Conservation (phyloP, 2,329 filamentous ascomycete genomes). For the Geosmithia putterillii region DNA sequence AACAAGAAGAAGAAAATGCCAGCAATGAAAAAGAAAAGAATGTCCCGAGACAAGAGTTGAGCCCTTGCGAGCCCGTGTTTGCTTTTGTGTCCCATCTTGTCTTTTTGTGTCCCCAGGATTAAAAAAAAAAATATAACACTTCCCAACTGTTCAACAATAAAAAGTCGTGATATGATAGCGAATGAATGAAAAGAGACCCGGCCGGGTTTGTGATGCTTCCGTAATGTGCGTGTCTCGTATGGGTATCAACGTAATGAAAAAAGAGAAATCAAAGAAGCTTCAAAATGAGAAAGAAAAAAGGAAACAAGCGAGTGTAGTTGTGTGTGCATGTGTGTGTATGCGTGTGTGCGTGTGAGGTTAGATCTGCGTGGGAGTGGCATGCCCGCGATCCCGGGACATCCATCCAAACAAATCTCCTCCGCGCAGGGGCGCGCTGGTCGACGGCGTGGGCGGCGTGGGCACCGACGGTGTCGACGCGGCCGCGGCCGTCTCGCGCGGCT, state of each 20-base stretch:
- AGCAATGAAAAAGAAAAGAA: too few relatives aligned
- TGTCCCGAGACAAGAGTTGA: too few relatives aligned
- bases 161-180: too few relatives aligned
- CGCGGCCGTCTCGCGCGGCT: slow-evolving; percentile 51
- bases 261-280: neutral
- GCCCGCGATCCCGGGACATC: slow-evolving; percentile 35
- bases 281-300: slow-evolving; percentile 8
- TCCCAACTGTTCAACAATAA: too few relatives aligned
- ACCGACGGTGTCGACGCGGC: slow-evolving; percentile 16
- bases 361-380: slow-evolving; percentile 9
- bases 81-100: too few relatives aligned
- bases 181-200: too few relatives aligned
- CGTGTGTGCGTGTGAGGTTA: neutral
- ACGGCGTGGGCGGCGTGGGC: slow-evolving; percentile 16
- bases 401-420: slow-evolving; percentile 36
- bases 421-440: slow-evolving; percentile 15
- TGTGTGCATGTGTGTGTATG: neutral
- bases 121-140: too few relatives aligned
- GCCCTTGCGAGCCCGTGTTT: too few relatives aligned
- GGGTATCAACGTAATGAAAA: neutral
- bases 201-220: too few relatives aligned
- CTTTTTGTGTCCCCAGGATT: too few relatives aligned
- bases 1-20: too few relatives aligned
- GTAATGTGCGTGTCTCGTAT: neutral
- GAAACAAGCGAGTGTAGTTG: neutral